phyloP scores from a whole-genome alignment of 371 early-diverging fungal genomes.

The Circinella umbellata region DNA sequence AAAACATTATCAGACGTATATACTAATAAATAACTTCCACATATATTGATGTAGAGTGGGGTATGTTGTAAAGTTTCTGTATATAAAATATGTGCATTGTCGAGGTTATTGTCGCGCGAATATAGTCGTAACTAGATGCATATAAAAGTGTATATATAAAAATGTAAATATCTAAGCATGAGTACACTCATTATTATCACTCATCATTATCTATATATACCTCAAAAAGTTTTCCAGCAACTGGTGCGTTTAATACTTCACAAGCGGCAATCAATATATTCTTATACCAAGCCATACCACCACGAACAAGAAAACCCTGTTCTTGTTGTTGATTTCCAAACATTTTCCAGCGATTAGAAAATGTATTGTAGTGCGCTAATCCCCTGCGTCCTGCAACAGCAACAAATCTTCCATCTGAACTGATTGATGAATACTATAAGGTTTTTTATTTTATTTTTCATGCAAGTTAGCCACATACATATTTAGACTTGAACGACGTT shows the following conservation, averaged over 20 bases:
- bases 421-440: constrained; percentile 71
- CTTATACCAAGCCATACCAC: constrained; percentile 83
- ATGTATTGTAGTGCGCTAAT: constrained; percentile 75
- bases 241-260: constrained; percentile 35
- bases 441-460: not conserved
- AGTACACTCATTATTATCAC: not conserved
- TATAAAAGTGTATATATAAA: no score
- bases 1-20: constrained; percentile 77
- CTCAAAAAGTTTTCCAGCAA: constrained; percentile 55
- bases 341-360: constrained; percentile 81
- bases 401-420: constrained; percentile 71
- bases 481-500: no score
- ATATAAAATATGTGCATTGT: constrained; percentile 62
- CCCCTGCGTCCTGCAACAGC: constrained; percentile 86
- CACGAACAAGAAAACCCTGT: constrained; percentile 72
- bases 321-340: constrained; percentile 89
- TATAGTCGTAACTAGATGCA: constrained; percentile 69
- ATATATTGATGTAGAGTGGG: constrained; percentile 61
- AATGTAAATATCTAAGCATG: no score
- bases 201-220: constrained; percentile 35
- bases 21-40: constrained; percentile 64
- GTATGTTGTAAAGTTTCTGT: constrained; percentile 48
- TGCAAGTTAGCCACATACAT: not conserved
- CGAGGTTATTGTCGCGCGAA: constrained; percentile 80
- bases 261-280: constrained; percentile 72